Evolutionary conservation across 306 rosid genomes (phyloP), one percentile per base, ranked within the genome.

Genomic region (Carpinus viminea): DNA sequence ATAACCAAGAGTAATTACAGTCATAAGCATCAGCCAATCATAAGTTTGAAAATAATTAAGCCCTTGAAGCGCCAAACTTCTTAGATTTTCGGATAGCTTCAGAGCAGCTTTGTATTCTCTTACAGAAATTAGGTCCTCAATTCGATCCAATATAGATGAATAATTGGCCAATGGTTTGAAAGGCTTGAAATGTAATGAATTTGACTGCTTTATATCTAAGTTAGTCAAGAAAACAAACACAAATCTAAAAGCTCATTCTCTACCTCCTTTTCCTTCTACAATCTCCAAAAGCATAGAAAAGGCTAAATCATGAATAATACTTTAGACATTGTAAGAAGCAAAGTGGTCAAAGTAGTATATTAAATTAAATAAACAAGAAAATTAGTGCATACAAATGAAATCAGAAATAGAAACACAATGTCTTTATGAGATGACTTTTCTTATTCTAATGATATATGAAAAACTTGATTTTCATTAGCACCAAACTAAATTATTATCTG

Each of bases 31-130:
- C 87, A 91, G 80, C 98, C 98, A 93, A 80, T 93, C 98, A 51
- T 93, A 93, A 72, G 98, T 93, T 83, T 93, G 98, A 81, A 93
- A 93, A 87, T 93, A 93, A 76, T 91, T 91, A 82, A 93, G 97
- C 78, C 98, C 98, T 84, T 84, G 86, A 80, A 93, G 80, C 15
- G 98, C 97, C 85, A 93, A 87, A 80, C 84, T 90, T 80, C 92
- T 87, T 51, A 93, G 93, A 76, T 87, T 82, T 85, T 91, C 88
- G 12, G 94, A 89, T 76, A 81, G 80, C 68, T 86, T 83, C 88
- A 82, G 83, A 56, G 98, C 98, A 76, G 91, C 86, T 78, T 87
- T 90, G 80, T 89, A 90, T 74, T 93, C 88, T 87, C 70, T 70
- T 76, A 79, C 87, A 69, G 85, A 82, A 81, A 90, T 93, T 69